Evolutionary conservation across 352 stramenopile genomes (phyloP), one percentile per base, ranked within the genome.

Genomic region (Phytophthora megakarya): DNA sequence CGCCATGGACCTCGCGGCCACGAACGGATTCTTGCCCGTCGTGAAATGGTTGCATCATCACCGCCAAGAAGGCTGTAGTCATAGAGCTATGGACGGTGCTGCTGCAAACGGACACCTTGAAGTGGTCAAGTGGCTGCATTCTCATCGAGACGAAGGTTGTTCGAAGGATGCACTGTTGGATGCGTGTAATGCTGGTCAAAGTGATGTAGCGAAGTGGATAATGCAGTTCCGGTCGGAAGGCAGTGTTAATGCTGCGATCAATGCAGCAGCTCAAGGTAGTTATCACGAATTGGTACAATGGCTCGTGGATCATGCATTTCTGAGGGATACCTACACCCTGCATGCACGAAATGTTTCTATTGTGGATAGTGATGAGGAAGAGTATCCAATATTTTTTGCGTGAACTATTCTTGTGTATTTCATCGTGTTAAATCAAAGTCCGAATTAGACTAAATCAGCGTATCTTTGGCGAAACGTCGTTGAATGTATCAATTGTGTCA

Each of bases 161-260:
- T 74, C 77, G 8, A 65, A 59, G 46, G 68, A 68, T 13, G 78
- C 80, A 12, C 58, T 86, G 33, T 46, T 73, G 35, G 69, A 79
- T 26, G 80, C 80, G 22, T 73, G 73, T 25, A 71, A 68, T 37
- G 49, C 23, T 30, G 80, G 78, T 1, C 73, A 88, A 22, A 5
- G 62, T 16, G 45, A 57, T 3, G 63, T 84, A 2, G 75, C 79
- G n/a, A 65, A 76, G 54, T 86, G 76, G 70, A 56, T 86, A 28
- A 58, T 81, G 39, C 57, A 69, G 43, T 81, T 79, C 33, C 69
- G 72, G 4, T 62, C 35, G 13, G 72, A 84, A 59, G 66, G 75
- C 8, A 61, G 48, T n/a, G 60, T 13, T 13, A 45, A 63, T 4
- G 56, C 72, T 45, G 74, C 71, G 5, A 70, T 80, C n/a, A 28